These are phyloP conservation scores for Kickxella alabastrina DNA, from an alignment of 192 early-diverging fungal species.

Conservation along the genomic window DNA sequence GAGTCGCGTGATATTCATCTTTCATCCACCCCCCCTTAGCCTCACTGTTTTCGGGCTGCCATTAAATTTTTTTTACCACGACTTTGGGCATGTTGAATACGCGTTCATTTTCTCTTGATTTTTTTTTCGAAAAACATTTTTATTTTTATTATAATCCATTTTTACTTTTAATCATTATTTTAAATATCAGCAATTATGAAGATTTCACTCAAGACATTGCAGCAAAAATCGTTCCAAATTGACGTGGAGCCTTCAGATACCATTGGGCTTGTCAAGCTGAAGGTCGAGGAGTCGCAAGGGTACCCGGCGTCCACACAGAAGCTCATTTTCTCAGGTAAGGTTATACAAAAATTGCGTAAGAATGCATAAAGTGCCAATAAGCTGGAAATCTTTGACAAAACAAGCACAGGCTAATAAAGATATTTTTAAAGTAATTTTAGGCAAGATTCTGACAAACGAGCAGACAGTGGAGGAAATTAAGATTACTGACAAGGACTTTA, in stretches of 20 bases:
- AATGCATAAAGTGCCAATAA: no score
- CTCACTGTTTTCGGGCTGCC: background rate
- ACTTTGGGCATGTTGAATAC: background rate
- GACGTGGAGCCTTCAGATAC: slow-evolving; percentile 69
- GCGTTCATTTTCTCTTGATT: background rate
- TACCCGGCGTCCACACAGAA: slow-evolving; percentile 73
- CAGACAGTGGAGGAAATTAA: slow-evolving; percentile 69
- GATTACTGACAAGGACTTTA: slow-evolving; percentile 87
- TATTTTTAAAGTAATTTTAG: no score
- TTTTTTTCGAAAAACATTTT: background rate
- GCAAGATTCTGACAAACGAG: slow-evolving; percentile 83
- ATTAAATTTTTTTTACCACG: background rate
- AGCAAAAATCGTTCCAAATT: slow-evolving; percentile 77
- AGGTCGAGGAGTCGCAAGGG: slow-evolving; percentile 69
- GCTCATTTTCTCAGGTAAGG: slow-evolving; percentile 85
- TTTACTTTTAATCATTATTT: background rate
- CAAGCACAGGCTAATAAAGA: no score
- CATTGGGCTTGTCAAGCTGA: slow-evolving; percentile 72
- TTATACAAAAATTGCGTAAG: no score
- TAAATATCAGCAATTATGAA: slow-evolving; percentile 46
- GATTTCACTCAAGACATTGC: slow-evolving; percentile 87
- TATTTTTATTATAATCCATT: background rate
- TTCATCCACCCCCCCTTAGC: no score
- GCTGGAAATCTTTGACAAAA: no score
- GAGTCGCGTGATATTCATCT: no score